Percentiles rank a stretch among this genome's conserved stretches.
These are phyloP conservation scores for Nemania abortiva DNA, from an alignment of 2,329 filamentous ascomycete genomes.

Conservation along the genomic window DNA sequence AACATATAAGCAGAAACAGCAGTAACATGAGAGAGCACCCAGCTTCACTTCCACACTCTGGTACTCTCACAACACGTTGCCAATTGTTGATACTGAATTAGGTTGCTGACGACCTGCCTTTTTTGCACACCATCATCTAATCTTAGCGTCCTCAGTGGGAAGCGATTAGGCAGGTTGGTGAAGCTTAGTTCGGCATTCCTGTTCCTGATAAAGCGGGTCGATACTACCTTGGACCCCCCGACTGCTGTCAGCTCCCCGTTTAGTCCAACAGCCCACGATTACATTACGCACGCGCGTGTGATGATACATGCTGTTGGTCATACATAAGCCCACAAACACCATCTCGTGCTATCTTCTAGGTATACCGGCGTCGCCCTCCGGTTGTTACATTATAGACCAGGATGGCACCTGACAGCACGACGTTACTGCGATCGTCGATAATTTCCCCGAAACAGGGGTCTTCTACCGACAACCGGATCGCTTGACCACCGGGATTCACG, in stretches of 20 bases:
- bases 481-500: constrained; percentile 26
- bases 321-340: constrained; percentile 14
- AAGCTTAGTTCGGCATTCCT: constrained; percentile 28
- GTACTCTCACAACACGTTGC: constrained; percentile 5
- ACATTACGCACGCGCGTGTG: constrained; percentile 11
- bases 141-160: constrained; percentile 25
- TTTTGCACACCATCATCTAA: constrained; percentile 27
- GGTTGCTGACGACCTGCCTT: constrained; percentile 28
- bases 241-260: constrained; percentile 17
- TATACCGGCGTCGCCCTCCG: constrained; percentile 1
- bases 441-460: constrained; percentile 29
- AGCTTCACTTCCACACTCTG: constrained; percentile 3
- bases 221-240: constrained; percentile 25
- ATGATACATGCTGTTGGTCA: constrained; percentile 7
- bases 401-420: constrained; percentile 33
- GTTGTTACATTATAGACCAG: constrained; percentile 12
- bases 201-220: constrained; percentile 38
- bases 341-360: constrained; percentile 3
- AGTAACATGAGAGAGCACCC: neutral
- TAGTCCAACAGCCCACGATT: constrained; percentile 13
- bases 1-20: neutral
- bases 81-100: constrained; percentile 10
- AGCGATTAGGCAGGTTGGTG: constrained; percentile 37
- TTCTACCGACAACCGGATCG: constrained; percentile 38
- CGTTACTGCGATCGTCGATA: constrained; percentile 36